Evolutionary conservation across 352 stramenopile species (phyloP).

Genomic region (Phytophthora macrochlamydospora): DNA sequence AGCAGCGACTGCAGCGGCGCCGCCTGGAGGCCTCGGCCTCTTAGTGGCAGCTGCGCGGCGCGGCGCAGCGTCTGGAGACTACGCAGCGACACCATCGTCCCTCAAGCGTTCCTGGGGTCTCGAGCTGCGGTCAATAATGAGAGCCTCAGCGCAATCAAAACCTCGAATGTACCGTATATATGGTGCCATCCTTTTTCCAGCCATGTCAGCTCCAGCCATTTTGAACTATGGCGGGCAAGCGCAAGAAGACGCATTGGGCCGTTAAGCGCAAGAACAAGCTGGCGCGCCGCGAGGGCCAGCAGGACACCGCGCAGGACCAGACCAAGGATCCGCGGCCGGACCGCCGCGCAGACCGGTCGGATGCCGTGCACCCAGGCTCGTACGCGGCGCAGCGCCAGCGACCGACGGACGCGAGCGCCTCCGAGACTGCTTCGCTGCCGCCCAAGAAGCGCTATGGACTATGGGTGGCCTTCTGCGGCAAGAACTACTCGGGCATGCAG

Average conservation of each 20-base stretch:
- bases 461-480: slow-evolving; percentile 89
- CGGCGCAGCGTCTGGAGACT: slow-evolving; percentile 38
- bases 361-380: slow-evolving; percentile 74
- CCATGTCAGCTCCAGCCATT: slow-evolving; percentile 19
- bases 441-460: slow-evolving; percentile 79
- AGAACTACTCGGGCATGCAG: slow-evolving; percentile 91
- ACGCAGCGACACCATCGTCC: slow-evolving; percentile 34
- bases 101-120: slow-evolving; percentile 1
- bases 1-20: slow-evolving; percentile 15
- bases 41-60: slow-evolving; percentile 15
- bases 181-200: slow-evolving; percentile 5
- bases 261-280: slow-evolving; percentile 82
- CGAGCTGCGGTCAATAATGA: slow-evolving; percentile 12
- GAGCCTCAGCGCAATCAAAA: slow-evolving; percentile 1
- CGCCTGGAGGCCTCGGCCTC: background rate
- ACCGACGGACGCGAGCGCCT: slow-evolving; percentile 5
- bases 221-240: slow-evolving; percentile 54
- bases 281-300: slow-evolving; percentile 32
- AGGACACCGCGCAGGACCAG: slow-evolving; percentile 25
- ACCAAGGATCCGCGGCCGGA: slow-evolving; percentile 39
- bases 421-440: background rate
- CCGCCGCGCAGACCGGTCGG: slow-evolving; percentile 57
- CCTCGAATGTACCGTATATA: slow-evolving; percentile 3
- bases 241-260: slow-evolving; percentile 73
- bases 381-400: slow-evolving; percentile 61